phyloP scores from a whole-genome alignment of 345 rosid genomes.

The Syzygium grande region DNA sequence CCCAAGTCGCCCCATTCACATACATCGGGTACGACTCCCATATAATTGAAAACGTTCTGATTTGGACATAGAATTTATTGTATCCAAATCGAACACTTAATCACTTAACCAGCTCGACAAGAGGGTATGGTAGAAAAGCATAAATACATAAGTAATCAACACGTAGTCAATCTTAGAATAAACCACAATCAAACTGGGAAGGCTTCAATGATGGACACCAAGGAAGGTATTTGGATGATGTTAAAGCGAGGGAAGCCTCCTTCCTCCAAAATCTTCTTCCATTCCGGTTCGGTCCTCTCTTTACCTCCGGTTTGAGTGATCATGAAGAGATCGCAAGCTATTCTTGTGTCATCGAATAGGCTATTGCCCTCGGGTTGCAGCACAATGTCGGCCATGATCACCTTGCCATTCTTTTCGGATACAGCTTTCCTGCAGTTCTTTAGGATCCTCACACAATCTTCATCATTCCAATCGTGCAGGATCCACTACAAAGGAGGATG shows the following conservation, averaged over 20 bases:
- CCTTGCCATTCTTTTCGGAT: neutral
- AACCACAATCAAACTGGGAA: neutral
- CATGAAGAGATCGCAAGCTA: conserved; percentile 12
- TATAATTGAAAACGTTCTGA: neutral
- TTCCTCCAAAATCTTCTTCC: conserved; percentile 19
- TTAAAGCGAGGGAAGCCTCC: conserved; percentile 22
- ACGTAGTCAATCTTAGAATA: neutral
- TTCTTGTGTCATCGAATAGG: neutral
- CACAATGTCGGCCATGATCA: conserved; percentile 7
- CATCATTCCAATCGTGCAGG: conserved; percentile 20
- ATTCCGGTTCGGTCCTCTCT: conserved; percentile 16
- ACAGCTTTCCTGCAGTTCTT: conserved; percentile 10
- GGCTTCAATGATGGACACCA: conserved; percentile 17
- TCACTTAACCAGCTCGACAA: neutral
- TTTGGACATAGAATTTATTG: neutral
- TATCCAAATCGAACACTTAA: neutral
- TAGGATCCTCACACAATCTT: conserved; percentile 12
- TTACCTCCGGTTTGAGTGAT: conserved; percentile 12
- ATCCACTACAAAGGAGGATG: conserved; percentile 2
- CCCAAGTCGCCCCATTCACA: neutral
- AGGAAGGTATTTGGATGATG: conserved; percentile 10
- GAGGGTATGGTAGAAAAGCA: neutral
- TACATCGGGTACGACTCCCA: neutral
- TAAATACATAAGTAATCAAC: neutral
- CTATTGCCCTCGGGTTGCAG: conserved; percentile 2